Conservation (phyloP, 371 early-diverging fungal species). For the Mucor ambiguus region DNA sequence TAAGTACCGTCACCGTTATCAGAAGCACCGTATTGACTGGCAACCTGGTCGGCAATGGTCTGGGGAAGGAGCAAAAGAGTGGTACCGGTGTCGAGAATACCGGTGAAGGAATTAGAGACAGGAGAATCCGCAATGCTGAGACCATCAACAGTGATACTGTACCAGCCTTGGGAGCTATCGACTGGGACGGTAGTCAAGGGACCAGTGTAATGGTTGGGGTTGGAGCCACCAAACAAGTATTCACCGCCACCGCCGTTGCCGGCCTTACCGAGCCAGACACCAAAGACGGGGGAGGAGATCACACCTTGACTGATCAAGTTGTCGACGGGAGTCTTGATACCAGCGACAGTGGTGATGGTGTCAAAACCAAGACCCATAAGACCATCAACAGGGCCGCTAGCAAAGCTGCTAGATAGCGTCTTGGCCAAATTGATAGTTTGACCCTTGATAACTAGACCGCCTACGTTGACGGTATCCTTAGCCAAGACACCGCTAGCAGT, state of each 20-base stretch:
- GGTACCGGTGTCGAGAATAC: conserved; percentile 68
- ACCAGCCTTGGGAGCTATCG: conserved; percentile 42
- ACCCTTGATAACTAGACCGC: conserved; percentile 27
- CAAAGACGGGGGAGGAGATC: conserved; percentile 38
- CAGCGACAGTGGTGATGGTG: conserved; percentile 38
- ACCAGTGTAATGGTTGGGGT: conserved; percentile 47
- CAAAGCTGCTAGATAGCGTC: conserved; percentile 15
- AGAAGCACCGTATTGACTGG: conserved; percentile 21
- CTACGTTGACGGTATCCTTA: conserved; percentile 28
- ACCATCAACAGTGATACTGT: conserved; percentile 47
- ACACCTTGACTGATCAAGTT: conserved; percentile 46
- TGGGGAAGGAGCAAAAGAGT: conserved; percentile 59
- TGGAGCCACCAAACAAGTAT: conserved; percentile 53
- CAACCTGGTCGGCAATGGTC: conserved; percentile 32
- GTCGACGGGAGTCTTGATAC: conserved; percentile 41
- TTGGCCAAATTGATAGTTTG: conserved; percentile 35
- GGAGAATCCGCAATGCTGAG: conserved; percentile 17
- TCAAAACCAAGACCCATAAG: conserved; percentile 53
- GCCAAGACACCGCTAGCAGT: conserved; percentile 38
- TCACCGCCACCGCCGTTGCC: conserved; percentile 46
- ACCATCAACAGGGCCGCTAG: conserved; percentile 26
- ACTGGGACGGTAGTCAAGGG: conserved; percentile 54
- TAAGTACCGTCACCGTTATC: conserved; percentile 37
- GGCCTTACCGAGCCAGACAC: conserved; percentile 37
- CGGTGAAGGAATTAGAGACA: conserved; percentile 24